Conservation (phyloP, 1,284 basidiomycete species). For the Trichosporon sp. region DNA sequence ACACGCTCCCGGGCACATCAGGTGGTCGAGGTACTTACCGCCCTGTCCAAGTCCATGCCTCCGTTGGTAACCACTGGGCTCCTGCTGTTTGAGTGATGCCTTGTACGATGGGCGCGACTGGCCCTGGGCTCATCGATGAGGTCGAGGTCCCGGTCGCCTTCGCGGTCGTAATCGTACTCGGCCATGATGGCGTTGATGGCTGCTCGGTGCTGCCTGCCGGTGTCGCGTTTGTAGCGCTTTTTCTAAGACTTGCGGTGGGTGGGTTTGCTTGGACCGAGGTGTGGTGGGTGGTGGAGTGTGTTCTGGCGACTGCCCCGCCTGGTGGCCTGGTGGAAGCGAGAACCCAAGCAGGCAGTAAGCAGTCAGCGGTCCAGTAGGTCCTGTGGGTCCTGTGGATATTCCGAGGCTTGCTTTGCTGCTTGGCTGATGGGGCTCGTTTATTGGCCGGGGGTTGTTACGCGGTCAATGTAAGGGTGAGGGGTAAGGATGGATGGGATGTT, state of each 20-base stretch:
- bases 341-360: not conserved
- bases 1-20: not conserved
- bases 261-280: not conserved
- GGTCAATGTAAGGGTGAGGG: not conserved
- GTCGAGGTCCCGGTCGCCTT: conserved; percentile 11
- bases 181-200: conserved; percentile 12
- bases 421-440: conserved; percentile 10
- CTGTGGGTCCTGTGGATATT: not conserved
- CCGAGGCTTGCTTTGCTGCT: not conserved
- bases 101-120: conserved; percentile 14
- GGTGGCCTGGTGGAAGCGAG: conserved; percentile 1
- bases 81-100: conserved; percentile 28
- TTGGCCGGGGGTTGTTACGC: conserved; percentile 9
- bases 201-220: not conserved
- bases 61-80: conserved; percentile 26
- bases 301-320: conserved; percentile 3
- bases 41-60: conserved; percentile 26
- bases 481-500: not conserved
- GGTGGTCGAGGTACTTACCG: conserved; percentile 19
- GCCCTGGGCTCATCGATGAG: not conserved
- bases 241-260: not conserved
- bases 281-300: not conserved
- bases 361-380: not conserved
- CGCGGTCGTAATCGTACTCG: conserved; percentile 17
- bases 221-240: not conserved